phyloP scores from a whole-genome alignment of 2,329 filamentous ascomycete species.

The Alternaria atra region DNA sequence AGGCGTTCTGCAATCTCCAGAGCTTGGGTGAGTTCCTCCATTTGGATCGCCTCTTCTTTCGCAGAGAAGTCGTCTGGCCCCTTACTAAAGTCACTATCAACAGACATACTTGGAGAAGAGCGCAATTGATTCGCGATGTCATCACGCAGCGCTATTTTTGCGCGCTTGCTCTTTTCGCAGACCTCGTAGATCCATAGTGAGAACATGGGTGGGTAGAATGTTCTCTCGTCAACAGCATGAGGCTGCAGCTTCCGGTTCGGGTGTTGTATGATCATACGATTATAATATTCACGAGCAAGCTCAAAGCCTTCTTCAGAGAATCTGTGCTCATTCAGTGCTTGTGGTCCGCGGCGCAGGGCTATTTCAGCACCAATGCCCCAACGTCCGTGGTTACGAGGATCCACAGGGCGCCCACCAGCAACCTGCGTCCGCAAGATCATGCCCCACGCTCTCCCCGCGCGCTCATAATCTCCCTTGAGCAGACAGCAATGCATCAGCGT shows the following conservation, averaged over 20 bases:
- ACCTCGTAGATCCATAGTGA: slow-evolving; percentile 81
- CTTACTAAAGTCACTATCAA: slow-evolving; percentile 16
- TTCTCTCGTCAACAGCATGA: slow-evolving; percentile 68
- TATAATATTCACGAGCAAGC: slow-evolving; percentile 74
- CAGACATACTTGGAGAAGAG: slow-evolving; percentile 23
- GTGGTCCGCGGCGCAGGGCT: slow-evolving; percentile 66
- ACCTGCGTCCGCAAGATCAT: slow-evolving; percentile 73
- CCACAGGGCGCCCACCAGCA: slow-evolving; percentile 63
- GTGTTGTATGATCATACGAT: slow-evolving; percentile 78
- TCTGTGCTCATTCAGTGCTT: slow-evolving; percentile 1
- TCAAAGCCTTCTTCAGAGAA: slow-evolving; percentile 61
- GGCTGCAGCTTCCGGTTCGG: slow-evolving; percentile 70
- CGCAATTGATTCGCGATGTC: slow-evolving; percentile 7
- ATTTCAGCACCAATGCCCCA: slow-evolving; percentile 91
- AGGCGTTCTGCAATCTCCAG: slow-evolving; percentile 72
- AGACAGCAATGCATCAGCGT: slow-evolving; percentile 77
- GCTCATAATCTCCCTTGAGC: slow-evolving; percentile 72
- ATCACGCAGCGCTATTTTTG: slow-evolving; percentile 34
- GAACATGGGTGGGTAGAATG: slow-evolving; percentile 85
- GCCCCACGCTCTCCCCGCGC: slow-evolving; percentile 78
- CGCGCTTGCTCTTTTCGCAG: slow-evolving; percentile 66
- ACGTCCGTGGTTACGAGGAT: slow-evolving; percentile 73
- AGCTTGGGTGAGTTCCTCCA: slow-evolving; percentile 66
- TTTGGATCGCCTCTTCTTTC: slow-evolving; percentile 51
- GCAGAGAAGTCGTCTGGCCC: slow-evolving; percentile 14